Percentiles rank a stretch among this genome's conserved stretches.
phyloP scores from a whole-genome alignment of 306 rosid genomes.

The Lithocarpus polystachyus region DNA sequence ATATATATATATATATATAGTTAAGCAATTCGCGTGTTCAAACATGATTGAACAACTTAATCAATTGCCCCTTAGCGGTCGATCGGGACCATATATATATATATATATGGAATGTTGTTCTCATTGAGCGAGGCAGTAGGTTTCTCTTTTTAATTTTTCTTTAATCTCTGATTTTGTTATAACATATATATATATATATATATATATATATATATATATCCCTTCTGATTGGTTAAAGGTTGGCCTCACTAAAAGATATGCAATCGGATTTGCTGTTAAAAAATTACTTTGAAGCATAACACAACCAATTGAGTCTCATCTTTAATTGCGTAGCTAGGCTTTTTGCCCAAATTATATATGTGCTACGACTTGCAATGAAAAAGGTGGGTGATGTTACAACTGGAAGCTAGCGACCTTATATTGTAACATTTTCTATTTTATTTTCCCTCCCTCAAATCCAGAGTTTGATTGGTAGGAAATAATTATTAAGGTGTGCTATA shows the following conservation, averaged over 20 bases:
- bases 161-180: neutral
- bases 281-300: neutral
- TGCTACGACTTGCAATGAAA: neutral
- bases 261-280: neutral
- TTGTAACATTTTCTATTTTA: neutral
- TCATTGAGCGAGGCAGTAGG: neutral
- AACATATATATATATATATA: too few species aligned
- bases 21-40: neutral
- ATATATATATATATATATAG: neutral
- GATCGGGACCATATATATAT: neutral
- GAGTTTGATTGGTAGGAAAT: conserved; percentile 26
- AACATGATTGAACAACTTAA: neutral
- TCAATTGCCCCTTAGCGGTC: neutral
- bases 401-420: neutral
- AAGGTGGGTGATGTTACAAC: neutral
- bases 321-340: neutral
- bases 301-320: neutral
- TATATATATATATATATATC: too few species aligned
- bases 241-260: neutral
- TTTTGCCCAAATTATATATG: neutral
- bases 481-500: neutral
- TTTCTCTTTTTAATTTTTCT: neutral
- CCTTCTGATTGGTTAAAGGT: neutral
- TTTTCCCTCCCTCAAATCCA: conserved; percentile 30
- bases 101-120: neutral